Conservation (phyloP, 108 stramenopile genomes). For the Conticribra guillardii region DNA sequence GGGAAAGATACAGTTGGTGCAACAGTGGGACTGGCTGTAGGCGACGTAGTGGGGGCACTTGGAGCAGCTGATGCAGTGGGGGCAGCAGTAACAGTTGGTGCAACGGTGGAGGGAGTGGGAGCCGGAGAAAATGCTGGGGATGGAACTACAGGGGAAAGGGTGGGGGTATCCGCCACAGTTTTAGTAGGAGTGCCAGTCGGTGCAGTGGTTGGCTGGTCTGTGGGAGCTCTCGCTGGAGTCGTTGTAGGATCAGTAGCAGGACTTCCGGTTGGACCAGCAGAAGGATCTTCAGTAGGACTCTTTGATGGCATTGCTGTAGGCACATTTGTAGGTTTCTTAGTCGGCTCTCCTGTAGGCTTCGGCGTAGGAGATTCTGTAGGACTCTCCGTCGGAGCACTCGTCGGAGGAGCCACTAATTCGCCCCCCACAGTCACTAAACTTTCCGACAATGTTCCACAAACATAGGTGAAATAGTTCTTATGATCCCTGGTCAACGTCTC, state of each 20-base stretch:
- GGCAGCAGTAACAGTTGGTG: background rate
- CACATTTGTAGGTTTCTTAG: background rate
- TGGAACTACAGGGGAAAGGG: background rate
- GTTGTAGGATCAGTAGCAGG: background rate
- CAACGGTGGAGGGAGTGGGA: background rate
- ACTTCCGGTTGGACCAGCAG: constrained; percentile 12
- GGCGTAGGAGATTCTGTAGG: constrained; percentile 19
- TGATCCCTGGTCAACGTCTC: constrained; percentile 14
- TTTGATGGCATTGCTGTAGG: constrained; percentile 14
- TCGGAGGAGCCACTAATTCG: constrained; percentile 17
- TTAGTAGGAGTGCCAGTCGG: background rate
- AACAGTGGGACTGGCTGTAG: background rate
- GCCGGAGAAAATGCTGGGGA: background rate
- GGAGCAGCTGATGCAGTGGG: background rate
- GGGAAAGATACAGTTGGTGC: background rate
- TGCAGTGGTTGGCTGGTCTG: background rate
- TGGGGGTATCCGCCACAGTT: background rate
- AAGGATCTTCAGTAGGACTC: constrained; percentile 8
- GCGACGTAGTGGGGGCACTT: constrained; percentile 1
- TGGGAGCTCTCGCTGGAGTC: background rate
- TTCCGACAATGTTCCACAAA: constrained; percentile 39
- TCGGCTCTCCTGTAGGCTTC: constrained; percentile 9
- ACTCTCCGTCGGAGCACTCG: constrained; percentile 9
- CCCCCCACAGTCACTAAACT: constrained; percentile 18
- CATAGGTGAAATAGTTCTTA: constrained; percentile 28